phyloP scores from a whole-genome alignment of 495 filamentous ascomycete genomes.

The Xylaria cubensis region DNA sequence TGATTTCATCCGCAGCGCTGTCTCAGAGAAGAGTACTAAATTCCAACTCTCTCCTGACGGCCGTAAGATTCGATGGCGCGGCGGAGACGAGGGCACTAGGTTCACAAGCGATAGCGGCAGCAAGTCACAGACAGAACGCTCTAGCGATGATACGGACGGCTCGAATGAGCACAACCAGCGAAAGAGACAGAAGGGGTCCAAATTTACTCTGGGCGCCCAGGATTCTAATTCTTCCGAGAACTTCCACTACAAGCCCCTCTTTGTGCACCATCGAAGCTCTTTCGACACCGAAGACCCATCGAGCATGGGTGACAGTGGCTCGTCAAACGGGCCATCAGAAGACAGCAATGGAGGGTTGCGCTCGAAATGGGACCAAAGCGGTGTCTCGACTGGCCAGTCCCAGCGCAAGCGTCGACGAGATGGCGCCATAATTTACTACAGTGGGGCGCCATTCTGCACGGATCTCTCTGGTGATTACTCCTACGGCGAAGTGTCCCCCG shows the following conservation, averaged over 20 bases:
- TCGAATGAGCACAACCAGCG: slow-evolving; percentile 42
- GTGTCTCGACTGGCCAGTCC: slow-evolving; percentile 46
- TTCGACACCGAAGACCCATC: slow-evolving; percentile 51
- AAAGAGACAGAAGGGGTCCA: slow-evolving; percentile 51
- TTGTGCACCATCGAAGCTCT: slow-evolving; percentile 53
- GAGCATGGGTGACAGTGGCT: slow-evolving; percentile 46
- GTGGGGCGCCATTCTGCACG: slow-evolving; percentile 74
- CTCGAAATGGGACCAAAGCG: slow-evolving; percentile 50
- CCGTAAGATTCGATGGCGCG: slow-evolving; percentile 75
- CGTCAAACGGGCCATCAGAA: slow-evolving; percentile 41
- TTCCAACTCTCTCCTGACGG: slow-evolving; percentile 78
- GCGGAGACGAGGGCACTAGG: slow-evolving; percentile 64
- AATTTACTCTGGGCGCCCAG: slow-evolving; percentile 44
- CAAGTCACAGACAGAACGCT: slow-evolving; percentile 47
- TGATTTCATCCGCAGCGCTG: slow-evolving; percentile 71
- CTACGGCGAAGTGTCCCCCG: slow-evolving; percentile 44
- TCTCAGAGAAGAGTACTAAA: slow-evolving; percentile 68
- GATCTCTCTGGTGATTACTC: slow-evolving; percentile 71
- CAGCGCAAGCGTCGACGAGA: slow-evolving; percentile 57
- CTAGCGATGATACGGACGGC: slow-evolving; percentile 50
- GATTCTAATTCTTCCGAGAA: slow-evolving; percentile 47
- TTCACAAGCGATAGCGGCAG: slow-evolving; percentile 64
- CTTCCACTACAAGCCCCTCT: slow-evolving; percentile 71
- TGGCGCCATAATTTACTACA: slow-evolving; percentile 84
- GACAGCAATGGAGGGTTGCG: slow-evolving; percentile 49